Conservation (phyloP, 2,329 filamentous ascomycete genomes). For the Xylaria multiplex region DNA sequence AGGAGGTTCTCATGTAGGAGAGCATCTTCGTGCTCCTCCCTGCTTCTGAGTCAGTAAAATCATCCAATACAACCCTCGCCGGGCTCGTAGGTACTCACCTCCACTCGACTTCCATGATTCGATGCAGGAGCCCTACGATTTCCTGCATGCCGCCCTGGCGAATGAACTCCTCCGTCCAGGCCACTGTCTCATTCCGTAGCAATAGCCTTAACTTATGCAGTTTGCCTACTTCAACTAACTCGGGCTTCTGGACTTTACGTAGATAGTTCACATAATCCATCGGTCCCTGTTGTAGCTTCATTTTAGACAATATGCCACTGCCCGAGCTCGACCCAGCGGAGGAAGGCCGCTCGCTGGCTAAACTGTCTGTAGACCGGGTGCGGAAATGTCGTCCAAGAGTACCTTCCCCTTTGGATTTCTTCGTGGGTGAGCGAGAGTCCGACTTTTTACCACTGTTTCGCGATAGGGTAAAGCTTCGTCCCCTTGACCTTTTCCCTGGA, state of each 20-base stretch:
- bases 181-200: slow-evolving; percentile 91
- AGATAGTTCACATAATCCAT: slow-evolving; percentile 89
- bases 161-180: slow-evolving; percentile 95
- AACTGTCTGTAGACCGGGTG: slow-evolving; percentile 77
- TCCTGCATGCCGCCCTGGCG: slow-evolving; percentile 90
- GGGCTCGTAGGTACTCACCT: slow-evolving; percentile 65
- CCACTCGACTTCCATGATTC: slow-evolving; percentile 97
- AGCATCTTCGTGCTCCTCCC: slow-evolving; percentile 94
- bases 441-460: slow-evolving; percentile 63
- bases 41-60: slow-evolving; percentile 52
- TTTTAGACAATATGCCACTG: slow-evolving; percentile 70
- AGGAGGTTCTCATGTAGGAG: slow-evolving; percentile 91
- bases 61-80: not conserved
- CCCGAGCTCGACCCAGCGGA: slow-evolving; percentile 64
- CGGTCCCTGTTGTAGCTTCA: slow-evolving; percentile 78
- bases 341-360: slow-evolving; percentile 69
- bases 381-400: slow-evolving; percentile 72
- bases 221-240: slow-evolving; percentile 90
- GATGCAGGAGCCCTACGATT: slow-evolving; percentile 83
- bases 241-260: slow-evolving; percentile 80
- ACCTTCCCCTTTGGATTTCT: slow-evolving; percentile 76
- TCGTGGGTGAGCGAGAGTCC: slow-evolving; percentile 74
- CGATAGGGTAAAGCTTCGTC: slow-evolving; percentile 81
- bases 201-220: slow-evolving; percentile 91
- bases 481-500: slow-evolving; percentile 68